A percentile compares a stretch with the other conserved stretches of the same genome.
Evolutionary conservation across 2,329 filamentous ascomycete species (phyloP).

Genomic region (Colletotrichum sublineola): DNA sequence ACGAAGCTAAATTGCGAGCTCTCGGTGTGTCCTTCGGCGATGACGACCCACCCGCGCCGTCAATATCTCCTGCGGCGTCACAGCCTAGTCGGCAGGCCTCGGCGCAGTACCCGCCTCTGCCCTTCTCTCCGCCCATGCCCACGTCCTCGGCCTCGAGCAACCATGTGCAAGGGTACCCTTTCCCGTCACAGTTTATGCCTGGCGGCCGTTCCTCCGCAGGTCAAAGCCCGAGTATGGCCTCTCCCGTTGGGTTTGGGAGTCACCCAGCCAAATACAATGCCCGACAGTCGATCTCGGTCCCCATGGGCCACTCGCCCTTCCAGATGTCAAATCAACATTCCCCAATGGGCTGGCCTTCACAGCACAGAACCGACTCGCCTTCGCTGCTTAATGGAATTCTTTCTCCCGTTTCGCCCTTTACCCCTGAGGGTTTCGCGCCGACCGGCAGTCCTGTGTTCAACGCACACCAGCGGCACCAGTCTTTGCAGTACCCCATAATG

Average conservation of each 20-base stretch:
- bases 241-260: slow-evolving; percentile 77
- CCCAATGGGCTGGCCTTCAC: slow-evolving; percentile 70
- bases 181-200: slow-evolving; percentile 71
- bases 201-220: slow-evolving; percentile 70
- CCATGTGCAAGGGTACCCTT: slow-evolving; percentile 69
- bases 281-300: slow-evolving; percentile 79
- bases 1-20: slow-evolving; percentile 92
- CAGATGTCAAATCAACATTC: slow-evolving; percentile 75
- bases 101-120: slow-evolving; percentile 79
- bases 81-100: slow-evolving; percentile 77
- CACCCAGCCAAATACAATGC: slow-evolving; percentile 73
- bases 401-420: slow-evolving; percentile 75
- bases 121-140: slow-evolving; percentile 87
- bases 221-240: slow-evolving; percentile 77
- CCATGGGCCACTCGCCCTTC: slow-evolving; percentile 74
- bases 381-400: slow-evolving; percentile 69
- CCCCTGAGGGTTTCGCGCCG: slow-evolving; percentile 62
- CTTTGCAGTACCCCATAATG: slow-evolving; percentile 69
- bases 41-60: slow-evolving; percentile 74
- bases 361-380: slow-evolving; percentile 74
- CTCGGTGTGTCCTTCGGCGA: slow-evolving; percentile 87
- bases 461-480: slow-evolving; percentile 70
- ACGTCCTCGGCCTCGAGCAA: slow-evolving; percentile 83
- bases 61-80: slow-evolving; percentile 75
- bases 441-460: slow-evolving; percentile 58